Base-by-base conservation (phyloP, 2,329 filamentous ascomycete genomes). In the Ramichloridium luteum region DNA sequence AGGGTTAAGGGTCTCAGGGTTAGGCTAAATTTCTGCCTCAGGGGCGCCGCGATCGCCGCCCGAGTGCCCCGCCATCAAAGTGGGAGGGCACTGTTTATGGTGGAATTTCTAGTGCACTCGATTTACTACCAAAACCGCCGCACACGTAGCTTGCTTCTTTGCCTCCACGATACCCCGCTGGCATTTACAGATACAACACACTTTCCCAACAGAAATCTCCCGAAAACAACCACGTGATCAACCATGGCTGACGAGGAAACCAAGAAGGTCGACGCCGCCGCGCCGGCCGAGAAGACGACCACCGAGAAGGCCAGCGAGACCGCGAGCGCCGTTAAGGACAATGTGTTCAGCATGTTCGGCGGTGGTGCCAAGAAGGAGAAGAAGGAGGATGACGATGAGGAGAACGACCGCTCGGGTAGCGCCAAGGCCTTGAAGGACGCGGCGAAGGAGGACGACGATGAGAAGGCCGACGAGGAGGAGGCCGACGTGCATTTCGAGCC, bases 271-370 rank as follows among this genome's bases (percentile, higher is more conserved):
- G 46, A 48, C 12, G 32, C 32, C 42, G 35, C 43, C 39, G 36
- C 42, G 36, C 40, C 44, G 38, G 36, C 33, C 28, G 42, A 48
- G 53, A 56, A 57, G 40, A 50, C 49, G 13, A 48, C 54, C 31
- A 51, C 49, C 29, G 54, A 57, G 35, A 49, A 53, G 34, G 59
- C 53, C 17, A 40, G 49, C 17, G 51, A 55, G 28, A 48, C 52
- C 16, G 57, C 54, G 14, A 41, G 53, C 12, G 54, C 60, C 22
- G 61, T 62, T 13, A 65, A 65, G 53, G 62, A 65, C 49, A 66
- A 65, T 44, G 82, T 96, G 44, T 96, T 96, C 69, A 88, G 83
- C 61, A 96, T 98, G 90, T 98, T 98, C 56, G 90, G 90, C 49
- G 90, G 90, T 43, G 90, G 90, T 41, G 82, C 82, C 39, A 93